Base-by-base conservation (phyloP, 345 rosid genomes). In the Camelina sativa region DNA sequence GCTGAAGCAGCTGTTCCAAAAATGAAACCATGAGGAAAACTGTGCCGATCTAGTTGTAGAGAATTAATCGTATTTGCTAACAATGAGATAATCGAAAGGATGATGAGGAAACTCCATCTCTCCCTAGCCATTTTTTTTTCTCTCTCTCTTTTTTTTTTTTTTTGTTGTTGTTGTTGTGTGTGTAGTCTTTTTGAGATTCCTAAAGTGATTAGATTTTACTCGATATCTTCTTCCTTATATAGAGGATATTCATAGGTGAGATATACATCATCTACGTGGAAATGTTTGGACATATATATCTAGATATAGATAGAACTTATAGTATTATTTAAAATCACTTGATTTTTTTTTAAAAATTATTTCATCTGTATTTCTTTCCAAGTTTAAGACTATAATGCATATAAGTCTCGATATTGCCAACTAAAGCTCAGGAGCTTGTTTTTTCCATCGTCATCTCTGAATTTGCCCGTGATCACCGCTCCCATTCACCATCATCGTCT, bases 1-100 rank as follows among this genome's bases (percentile, higher is more conserved):
- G 95, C 91, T 15, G 91, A 83, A 16, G 95, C 86, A 61, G 95
- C 95, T 0, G 95, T 89, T 22, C 95, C 95, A 20, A 89, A 89
- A 22, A 84, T 72, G 62, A 89, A 89, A 4, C 84, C 86, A 6
- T 86, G 56, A 0, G 95, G 91, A 64, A 89, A 89, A 58, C 88
- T 87, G 58, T 69, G 38, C 28, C 82, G 81, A 73, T 73, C 54
- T 35, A 78, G 16, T 41, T 2, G 17, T 50, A 0, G 23, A 78
- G 73, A 59, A 65, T 43, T 5, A 4, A 60, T 59, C 3, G 11
- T 43, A 1, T 50, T 66, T 5, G 37, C 17, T 6, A 78, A 51
- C 73, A 72, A 65, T 34, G 57, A 71, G 7, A 66, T 52, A 0
- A 53, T 72, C 35, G 12, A 41, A 65, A 78, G 11, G 16, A 72